Evolutionary conservation across 345 rosid species (phyloP), one percentile per base, ranked within the genome.

Genomic region (Adansonia digitata): DNA sequence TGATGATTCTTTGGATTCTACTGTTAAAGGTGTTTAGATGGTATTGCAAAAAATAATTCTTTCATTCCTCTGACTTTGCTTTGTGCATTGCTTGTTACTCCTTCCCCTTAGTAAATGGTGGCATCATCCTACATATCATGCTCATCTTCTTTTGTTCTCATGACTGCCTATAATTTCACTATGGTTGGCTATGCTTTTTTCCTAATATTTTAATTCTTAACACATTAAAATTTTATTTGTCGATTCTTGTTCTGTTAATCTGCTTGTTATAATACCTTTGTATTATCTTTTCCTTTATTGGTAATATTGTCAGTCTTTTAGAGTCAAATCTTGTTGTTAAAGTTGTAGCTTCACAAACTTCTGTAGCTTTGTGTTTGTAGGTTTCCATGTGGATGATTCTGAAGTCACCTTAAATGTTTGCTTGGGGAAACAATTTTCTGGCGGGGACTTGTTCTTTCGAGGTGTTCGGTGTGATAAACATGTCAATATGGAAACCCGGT

Each of bases 321-420:
- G 68, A 13, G 8, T 27, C 18, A 48, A 12, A 63, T 63, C 48
- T 17, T 66, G 5, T 24, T 31, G 6, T 2, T 69, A 52, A 43
- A 66, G 51, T 74, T 53, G 40, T 34, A 49, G 29, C 60, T 77
- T 74, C 40, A 55, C 18, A 63, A 77, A 69, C 39, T 64, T 77
- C 40, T 60, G 27, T 68, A 37, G 56, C 64, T 71, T 71, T 73
- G 12, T 65, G 35, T 66, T 85, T 80, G 71, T 78, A 95, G 99
- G 97, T 77, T 91, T 95, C 77, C 99, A 93, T 78, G 97, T 93
- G 77, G 98, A 95, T 82, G 99, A 95, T 83, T 89, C 99, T 4
- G 99, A 95, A 85, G 87, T 95, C 74, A 88, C 90, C 74, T 85
- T 95, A 79, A 91, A 93, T 78, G 92, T 91, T 78, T 93, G 98